Base-by-base conservation (phyloP, 495 filamentous ascomycete species). In the Clavariopsis aquatica region DNA sequence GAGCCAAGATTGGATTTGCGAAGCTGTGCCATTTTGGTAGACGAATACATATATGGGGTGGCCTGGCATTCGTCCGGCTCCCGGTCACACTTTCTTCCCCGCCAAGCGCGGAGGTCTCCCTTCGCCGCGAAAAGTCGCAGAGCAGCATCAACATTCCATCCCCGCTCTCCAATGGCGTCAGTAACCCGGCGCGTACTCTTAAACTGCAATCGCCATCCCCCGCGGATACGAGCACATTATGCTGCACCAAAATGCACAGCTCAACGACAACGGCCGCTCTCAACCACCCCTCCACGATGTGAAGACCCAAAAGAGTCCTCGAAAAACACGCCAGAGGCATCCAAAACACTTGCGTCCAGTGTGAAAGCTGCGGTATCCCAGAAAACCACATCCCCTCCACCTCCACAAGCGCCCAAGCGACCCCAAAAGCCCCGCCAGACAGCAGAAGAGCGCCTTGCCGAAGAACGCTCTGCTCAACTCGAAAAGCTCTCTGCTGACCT, bases 141-240 rank as follows among this genome's bases (percentile, higher is more conserved):
- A 46, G 23, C 26, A 8, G 26, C 22, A 41, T 58, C 51, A 13
- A 19, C 49, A 58, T 47, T 27, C 41, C 51, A 15, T 28, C 57
- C 52, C 61, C 12, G 43, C 54, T 29, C 43, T 23, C 56, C 72
- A 69, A 81, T 81, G 78, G 76, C 78, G 1, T 60, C 73, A 41
- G 43, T 75, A 53, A 28, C 74, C 15, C 72, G 76, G 41, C 60
- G 74, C 24, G 38, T 78, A 24, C 69, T 76, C 52, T 57, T 72
- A 24, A 45, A 55, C 20, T 64, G 72, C n/a, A 45, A 61, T 0
- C 60, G 72, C 59, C 62, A 55, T 36, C 63, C 73, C 13, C 64
- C 41, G 15, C 60, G 57, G 43, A 70, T 64, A 56, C 17, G 56
- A 17, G 41, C 46, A 1, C 64, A 28, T 13, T 56, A 24, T 5